Base-by-base conservation (phyloP, 805 yeast species). In the Metschnikowia sp. region DNA sequence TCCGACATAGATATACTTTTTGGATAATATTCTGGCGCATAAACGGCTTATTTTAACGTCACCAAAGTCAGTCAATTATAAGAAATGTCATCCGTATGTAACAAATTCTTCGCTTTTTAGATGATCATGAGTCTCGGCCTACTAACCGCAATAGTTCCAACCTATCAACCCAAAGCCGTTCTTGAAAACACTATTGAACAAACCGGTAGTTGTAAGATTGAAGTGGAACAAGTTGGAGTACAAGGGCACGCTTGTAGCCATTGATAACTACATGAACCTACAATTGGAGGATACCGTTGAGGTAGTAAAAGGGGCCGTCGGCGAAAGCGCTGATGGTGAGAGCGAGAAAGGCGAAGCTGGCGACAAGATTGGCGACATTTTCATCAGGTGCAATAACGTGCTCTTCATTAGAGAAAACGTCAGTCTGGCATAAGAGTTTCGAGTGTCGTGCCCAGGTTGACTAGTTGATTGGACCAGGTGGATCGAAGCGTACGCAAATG, bases 141-240 rank as follows among this genome's bases (percentile, higher is more conserved):
- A 50, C 53, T 47, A 50, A 47, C 50, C 18, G 28, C 8, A 9
- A 36, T 19, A 50, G 58, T 76, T 78, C 54, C 79, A 75, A 52
- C 94, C 96, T 13, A 73, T 85, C 19, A 88, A 89, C 59, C 97
- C 97, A 12, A 90, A 87, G 62, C 96, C 96, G n/a, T 94, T 83
- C 57, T 74, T 94, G 40, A 83, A 83, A 51, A 83, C 86, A 22
- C 78, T 94, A 38, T 75, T 86, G n/a, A 83, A 84, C 47, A 76
- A 83, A 49, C 74, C 70, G 32, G 90, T 92, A 10, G 69, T 83
- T 10, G 92, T 94, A 18, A 80, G 90, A 48, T 76, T 94, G 52
- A 94, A 94, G 63, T 94, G 96, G 85, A 92, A 90, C 60, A 79
- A 79, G 54, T 86, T 96, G 10, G 96, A 90, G 64, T 94, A 94